A percentile compares a stretch with the other conserved stretches of the same genome.
phyloP scores from a whole-genome alignment of 2,329 filamentous ascomycete species.

The Pseudogymnoascus sp. region DNA sequence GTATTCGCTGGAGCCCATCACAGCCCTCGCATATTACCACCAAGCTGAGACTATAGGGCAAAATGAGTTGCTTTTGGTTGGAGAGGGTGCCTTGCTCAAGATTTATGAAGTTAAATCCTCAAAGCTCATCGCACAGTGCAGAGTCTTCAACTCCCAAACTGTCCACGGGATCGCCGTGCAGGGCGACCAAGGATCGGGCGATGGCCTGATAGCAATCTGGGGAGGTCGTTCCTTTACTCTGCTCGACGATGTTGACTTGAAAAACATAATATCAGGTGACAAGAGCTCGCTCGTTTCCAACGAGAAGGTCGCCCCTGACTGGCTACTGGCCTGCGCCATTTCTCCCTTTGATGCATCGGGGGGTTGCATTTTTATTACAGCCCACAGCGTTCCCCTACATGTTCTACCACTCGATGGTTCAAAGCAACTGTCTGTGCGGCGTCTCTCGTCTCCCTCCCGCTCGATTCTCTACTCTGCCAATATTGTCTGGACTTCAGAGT shows the following conservation, averaged over 20 bases:
- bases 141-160: conserved; percentile 60
- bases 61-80: conserved; percentile 45
- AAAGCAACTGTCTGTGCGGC: conserved; percentile 39
- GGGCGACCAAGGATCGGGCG: conserved; percentile 18
- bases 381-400: conserved; percentile 74
- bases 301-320: conserved; percentile 56
- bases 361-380: conserved; percentile 63
- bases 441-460: conserved; percentile 57
- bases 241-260: conserved; percentile 29
- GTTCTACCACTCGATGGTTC: conserved; percentile 30
- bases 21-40: conserved; percentile 50
- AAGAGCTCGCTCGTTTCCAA: conserved; percentile 19
- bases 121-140: conserved; percentile 37
- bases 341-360: conserved; percentile 37
- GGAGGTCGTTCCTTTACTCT: conserved; percentile 51
- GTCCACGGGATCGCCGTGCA: conserved; percentile 65
- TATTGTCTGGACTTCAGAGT: conserved; percentile 53
- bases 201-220: conserved; percentile 54
- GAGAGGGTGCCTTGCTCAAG: conserved; percentile 53
- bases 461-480: conserved; percentile 86
- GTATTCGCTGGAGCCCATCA: conserved; percentile 44
- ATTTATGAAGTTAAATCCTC: conserved; percentile 39
- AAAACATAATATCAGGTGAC: conserved; percentile 15
- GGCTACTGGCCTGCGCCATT: conserved; percentile 65
- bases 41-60: conserved; percentile 22